These are phyloP conservation scores for Cyberlindnera euphorbiae DNA, from an alignment of 805 yeast species.

Conservation along the genomic window DNA sequence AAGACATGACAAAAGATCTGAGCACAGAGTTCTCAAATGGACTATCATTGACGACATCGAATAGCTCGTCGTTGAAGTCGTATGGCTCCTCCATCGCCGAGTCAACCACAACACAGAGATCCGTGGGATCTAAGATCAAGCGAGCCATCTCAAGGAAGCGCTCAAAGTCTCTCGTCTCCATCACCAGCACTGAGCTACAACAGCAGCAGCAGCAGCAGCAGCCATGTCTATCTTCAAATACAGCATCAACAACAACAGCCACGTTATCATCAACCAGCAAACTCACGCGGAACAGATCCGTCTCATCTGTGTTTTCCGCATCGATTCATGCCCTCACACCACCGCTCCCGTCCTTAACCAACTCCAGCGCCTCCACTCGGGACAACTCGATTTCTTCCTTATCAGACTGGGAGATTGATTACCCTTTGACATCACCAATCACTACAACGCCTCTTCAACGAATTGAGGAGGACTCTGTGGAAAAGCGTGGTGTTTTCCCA, in stretches of 20 bases:
- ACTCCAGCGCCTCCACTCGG: slow-evolving; percentile 9
- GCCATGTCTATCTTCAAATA: not conserved
- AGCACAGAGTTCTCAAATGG: slow-evolving; percentile 4
- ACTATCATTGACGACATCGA: slow-evolving; percentile 19
- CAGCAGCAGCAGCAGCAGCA: not conserved
- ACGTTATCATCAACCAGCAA: not conserved
- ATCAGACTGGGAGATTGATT: slow-evolving; percentile 19
- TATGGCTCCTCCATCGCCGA: slow-evolving; percentile 21
- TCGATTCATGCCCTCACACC: slow-evolving; percentile 4
- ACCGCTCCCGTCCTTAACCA: slow-evolving; percentile 2
- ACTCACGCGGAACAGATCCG: slow-evolving; percentile 8
- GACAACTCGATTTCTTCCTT: slow-evolving; percentile 24
- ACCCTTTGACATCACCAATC: slow-evolving; percentile 7
- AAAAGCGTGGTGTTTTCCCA: slow-evolving; percentile 5
- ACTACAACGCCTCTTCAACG: slow-evolving; percentile 15
- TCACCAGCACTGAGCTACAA: slow-evolving; percentile 1
- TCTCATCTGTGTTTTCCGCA: slow-evolving; percentile 1
- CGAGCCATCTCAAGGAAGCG: slow-evolving; percentile 12
- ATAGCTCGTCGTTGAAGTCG: slow-evolving; percentile 21
- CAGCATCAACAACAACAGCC: slow-evolving; percentile 1
- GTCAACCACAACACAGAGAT: slow-evolving; percentile 15
- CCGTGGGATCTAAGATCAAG: slow-evolving; percentile 11
- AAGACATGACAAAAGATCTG: slow-evolving; percentile 7
- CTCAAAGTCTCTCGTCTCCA: slow-evolving; percentile 12
- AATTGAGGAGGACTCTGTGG: slow-evolving; percentile 22